Evolutionary conservation across 495 filamentous ascomycete species (phyloP).

Genomic region (Trichocladium antarcticum): DNA sequence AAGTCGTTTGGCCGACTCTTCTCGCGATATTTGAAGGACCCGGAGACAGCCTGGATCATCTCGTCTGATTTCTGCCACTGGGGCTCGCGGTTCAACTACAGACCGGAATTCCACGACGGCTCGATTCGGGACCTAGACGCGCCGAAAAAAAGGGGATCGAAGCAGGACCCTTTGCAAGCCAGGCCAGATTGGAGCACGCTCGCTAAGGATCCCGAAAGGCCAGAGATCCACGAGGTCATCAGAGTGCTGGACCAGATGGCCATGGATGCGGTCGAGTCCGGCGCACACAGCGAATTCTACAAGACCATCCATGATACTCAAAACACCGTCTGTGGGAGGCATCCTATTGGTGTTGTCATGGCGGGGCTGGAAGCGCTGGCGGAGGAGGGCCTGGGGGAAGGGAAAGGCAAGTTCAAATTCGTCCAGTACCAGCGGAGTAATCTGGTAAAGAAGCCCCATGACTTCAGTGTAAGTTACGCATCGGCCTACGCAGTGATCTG

Average conservation of each 20-base stretch:
- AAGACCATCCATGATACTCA: constrained; percentile 56
- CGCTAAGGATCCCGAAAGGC: constrained; percentile 22
- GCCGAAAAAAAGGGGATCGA: constrained; percentile 53
- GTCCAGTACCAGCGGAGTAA: constrained; percentile 86
- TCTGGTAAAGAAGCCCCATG: constrained; percentile 53
- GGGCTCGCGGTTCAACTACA: constrained; percentile 80
- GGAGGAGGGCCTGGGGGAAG: constrained; percentile 22
- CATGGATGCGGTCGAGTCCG: constrained; percentile 72
- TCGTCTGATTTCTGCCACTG: constrained; percentile 97
- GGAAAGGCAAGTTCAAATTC: constrained; percentile 63
- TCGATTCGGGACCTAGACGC: constrained; percentile 15
- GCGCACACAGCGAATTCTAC: constrained; percentile 57
- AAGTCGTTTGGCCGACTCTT: constrained; percentile 56
- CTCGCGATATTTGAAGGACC: constrained; percentile 69
- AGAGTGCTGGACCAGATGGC: constrained; percentile 64
- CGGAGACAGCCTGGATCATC: constrained; percentile 70
- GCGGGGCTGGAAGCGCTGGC: constrained; percentile 61
- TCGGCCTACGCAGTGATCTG: constrained; percentile 62
- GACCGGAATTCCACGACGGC: constrained; percentile 17
- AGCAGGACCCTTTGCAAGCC: constrained; percentile 10
- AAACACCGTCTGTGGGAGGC: constrained; percentile 91
- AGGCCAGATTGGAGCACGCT: constrained; percentile 38
- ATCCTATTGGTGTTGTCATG: constrained; percentile 93
- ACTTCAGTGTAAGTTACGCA: constrained; percentile 93
- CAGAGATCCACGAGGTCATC: constrained; percentile 77